Base-by-base conservation (phyloP, 2,329 filamentous ascomycete genomes). In the Phaeosphaeriaceae sp. region DNA sequence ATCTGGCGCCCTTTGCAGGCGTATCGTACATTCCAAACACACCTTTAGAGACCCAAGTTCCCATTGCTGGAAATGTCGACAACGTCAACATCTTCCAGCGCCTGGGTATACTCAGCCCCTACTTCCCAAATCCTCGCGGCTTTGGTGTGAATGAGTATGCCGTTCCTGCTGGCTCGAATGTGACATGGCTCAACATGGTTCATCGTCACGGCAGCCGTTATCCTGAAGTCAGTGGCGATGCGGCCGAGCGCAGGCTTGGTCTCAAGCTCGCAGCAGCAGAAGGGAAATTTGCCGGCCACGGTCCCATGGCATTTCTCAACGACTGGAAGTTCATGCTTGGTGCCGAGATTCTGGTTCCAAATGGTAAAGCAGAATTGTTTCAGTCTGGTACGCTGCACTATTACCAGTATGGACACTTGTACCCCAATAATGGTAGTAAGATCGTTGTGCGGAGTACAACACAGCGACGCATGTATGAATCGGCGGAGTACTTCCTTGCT, bases 381-480 rank as follows among this genome's bases (percentile, higher is more conserved):
- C 85, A 91, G 41, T 90, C 87, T 50, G 89, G 89, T 1, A 83
- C 90, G 1, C 73, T 91, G 48, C 89, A 92, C 72, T 88, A 88
- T 65, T 92, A 92, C 76, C 86, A 89, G 79, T 92, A 92, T 68
- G 87, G 85, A 7, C 83, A 86, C 59, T 78, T 93, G 21, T 92
- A 91, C 68, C 76, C 78, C 7, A 89, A 92, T 66, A 86, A 90
- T 5, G 84, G 86, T 55, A 88, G 83, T 76, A 92, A 91, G 78
- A 87, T 93, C 58, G 85, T 92, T 56, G 89, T 87, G 17, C 84
- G 90, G 25, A 91, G 89, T 1, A 92, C 90, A 0, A 91, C 90
- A 1, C 89, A 93, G 72, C 87, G 91, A 70, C 86, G 91, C 22
- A 93, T 93, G 90, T 80, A 90, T 21, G 88, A 92, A 73, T 89